Conservation (phyloP, 768 basidiomycete genomes). For the Exsudoporus frostii region DNA sequence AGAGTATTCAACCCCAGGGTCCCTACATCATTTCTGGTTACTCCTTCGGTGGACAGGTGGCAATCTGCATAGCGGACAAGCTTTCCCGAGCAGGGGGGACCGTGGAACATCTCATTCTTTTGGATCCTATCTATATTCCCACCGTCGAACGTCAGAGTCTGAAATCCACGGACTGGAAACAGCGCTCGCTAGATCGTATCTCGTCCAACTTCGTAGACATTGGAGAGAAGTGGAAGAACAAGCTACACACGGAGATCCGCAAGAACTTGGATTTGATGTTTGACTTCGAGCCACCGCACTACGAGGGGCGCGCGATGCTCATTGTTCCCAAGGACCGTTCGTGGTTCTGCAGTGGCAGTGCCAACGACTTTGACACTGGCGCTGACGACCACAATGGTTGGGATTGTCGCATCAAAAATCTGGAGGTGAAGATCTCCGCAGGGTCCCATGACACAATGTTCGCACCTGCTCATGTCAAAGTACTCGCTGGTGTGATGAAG, state of each 20-base stretch:
- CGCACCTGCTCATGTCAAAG: conserved; percentile 30
- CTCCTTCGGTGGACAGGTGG: conserved; percentile 31
- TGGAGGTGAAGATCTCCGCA: conserved; percentile 27
- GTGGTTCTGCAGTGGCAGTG: conserved; percentile 30
- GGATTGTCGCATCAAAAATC: conserved; percentile 25
- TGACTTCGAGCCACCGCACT: conserved; percentile 29
- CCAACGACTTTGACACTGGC: conserved; percentile 30
- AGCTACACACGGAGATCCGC: conserved; percentile 28
- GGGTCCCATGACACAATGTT: conserved; percentile 33
- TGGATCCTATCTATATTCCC: conserved; percentile 32
- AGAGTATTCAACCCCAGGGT: conserved; percentile 22
- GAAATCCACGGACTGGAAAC: conserved; percentile 31
- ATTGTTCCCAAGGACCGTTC: conserved; percentile 32
- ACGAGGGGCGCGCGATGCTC: conserved; percentile 23
- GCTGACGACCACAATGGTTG: conserved; percentile 32
- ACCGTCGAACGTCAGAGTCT: conserved; percentile 25
- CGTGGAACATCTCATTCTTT: conserved; percentile 26
- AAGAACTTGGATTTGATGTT: conserved; percentile 34
- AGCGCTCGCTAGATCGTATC: conserved; percentile 31
- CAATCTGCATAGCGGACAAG: conserved; percentile 27
- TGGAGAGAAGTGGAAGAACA: conserved; percentile 31
- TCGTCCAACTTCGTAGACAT: conserved; percentile 31
- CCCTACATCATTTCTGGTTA: conserved; percentile 28
- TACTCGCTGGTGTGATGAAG: conserved; percentile 26
- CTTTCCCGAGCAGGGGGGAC: conserved; percentile 21